Evolutionary conservation across 106 monocot genomes (phyloP), one percentile per base, ranked within the genome.

Genomic region (Cymbidium sinense): DNA sequence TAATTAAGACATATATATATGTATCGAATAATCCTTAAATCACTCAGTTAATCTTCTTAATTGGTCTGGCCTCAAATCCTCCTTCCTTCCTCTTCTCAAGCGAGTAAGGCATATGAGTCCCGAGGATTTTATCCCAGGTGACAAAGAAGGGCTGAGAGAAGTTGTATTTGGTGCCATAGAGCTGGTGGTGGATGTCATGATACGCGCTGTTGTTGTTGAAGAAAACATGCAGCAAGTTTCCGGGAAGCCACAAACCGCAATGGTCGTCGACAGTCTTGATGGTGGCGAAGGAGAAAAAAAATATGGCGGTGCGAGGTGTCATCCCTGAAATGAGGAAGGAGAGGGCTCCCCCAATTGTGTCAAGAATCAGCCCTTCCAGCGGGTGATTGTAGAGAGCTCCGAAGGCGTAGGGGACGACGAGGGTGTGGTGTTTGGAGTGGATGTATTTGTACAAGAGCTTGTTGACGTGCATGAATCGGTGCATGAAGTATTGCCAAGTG

Each of bases 91-190:
- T 83, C 77, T 80, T 81, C 75, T 77, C 80, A 27, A 86, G 77
- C 23, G 77, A 80, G 51, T 78, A 86, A 23, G 83, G 80, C 77
- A 86, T 80, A 25, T 83, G 34, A 2, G 86, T 86, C 12, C 86
- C 86, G 36, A 83, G 70, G n/a, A 86, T 77, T n/a, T 70, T 83
- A 77, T 87, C 86, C 86, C 86, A 87, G 0, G 74, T 29, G 23
- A 81, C 61, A 25, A 85, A 85, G 77, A 85, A 85, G 1, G 85
- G 85, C 77, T 85, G 85, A 21, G 81, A 76, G 76, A 77, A 85
- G 67, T 85, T 85, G 52, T 85, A 78, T 50, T 81, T 85, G 81
- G 71, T 85, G 21, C 81, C 85, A 35, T 78, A 73, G n/a, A 85
- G 81, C 74, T 81, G 81, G 23, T 85, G 85, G 37, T 85, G 85